These are phyloP conservation scores for Boletus rubroflammeus DNA, from an alignment of 768 basidiomycete species.

Conservation along the genomic window DNA sequence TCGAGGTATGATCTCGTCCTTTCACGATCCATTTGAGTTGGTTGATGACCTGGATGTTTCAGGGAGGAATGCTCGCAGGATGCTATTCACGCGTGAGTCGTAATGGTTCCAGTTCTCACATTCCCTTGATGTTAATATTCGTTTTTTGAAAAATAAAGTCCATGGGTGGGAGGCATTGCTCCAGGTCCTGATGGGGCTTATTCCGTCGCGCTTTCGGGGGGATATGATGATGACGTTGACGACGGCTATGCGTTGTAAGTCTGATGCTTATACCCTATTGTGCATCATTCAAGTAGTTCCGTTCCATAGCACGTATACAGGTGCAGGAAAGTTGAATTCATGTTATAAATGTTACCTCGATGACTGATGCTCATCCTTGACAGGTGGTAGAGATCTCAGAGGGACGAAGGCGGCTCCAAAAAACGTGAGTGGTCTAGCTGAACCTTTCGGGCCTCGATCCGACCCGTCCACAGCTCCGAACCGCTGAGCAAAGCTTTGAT, in stretches of 20 bases:
- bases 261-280: not conserved
- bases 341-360: not conserved
- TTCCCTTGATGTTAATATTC: not conserved
- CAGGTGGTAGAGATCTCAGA: conserved; percentile 81
- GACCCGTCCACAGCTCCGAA: conserved; percentile 61
- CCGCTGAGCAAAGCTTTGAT: conserved; percentile 81
- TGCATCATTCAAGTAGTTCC: not conserved
- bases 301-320: conserved; percentile 61
- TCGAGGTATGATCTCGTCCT: conserved; percentile 42
- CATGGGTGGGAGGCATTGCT: conserved; percentile 79
- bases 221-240: conserved; percentile 84
- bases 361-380: not conserved
- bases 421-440: conserved; percentile 51
- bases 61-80: conserved; percentile 68
- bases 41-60: not conserved
- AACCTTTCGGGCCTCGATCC: not conserved
- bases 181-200: conserved; percentile 64
- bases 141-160: conserved; percentile 39
- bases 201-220: conserved; percentile 85
- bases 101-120: not conserved
- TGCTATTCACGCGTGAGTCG: conserved; percentile 78
- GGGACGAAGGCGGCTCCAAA: conserved; percentile 81
- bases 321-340: conserved; percentile 48
- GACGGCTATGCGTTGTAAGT: conserved; percentile 79
- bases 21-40: not conserved